phyloP scores from a whole-genome alignment of 1,284 basidiomycete species.

The Cutaneotrichosporon sp. region DNA sequence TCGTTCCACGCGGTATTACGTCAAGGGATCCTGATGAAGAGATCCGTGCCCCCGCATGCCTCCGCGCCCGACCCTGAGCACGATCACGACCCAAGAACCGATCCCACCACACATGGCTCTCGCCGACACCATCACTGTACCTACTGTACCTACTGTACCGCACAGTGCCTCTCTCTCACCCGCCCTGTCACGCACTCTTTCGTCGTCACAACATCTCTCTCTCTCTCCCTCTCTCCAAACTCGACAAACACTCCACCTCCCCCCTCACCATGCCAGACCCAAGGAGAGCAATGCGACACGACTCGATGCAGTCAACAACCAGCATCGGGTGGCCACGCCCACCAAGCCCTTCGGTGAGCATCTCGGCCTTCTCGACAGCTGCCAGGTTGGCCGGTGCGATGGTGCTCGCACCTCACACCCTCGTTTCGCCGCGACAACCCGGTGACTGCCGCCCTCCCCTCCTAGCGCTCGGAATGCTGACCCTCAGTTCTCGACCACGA shows the following conservation, averaged over 20 bases:
- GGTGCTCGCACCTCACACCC: neutral
- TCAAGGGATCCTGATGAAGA: neutral
- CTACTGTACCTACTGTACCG: too few relatives aligned
- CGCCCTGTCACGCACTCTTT: neutral
- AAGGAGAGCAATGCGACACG: slow-evolving; percentile 11
- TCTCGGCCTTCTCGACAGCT: neutral
- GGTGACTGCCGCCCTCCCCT: slow-evolving; percentile 9
- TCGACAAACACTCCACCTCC: neutral
- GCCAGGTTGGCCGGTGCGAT: neutral
- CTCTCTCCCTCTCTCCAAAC: too few relatives aligned
- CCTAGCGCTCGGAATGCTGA: neutral
- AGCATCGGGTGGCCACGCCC: slow-evolving; percentile 21
- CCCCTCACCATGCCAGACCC: neutral
- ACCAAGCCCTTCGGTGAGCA: slow-evolving; percentile 24
- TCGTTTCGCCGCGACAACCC: neutral
- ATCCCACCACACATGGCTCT: too few relatives aligned
- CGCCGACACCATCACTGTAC: too few relatives aligned
- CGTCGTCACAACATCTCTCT: neutral
- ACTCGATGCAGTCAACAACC: slow-evolving; percentile 21
- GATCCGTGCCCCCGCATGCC: neutral
- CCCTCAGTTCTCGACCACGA: slow-evolving; percentile 50
- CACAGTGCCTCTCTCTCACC: too few relatives aligned
- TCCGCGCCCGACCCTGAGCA: neutral
- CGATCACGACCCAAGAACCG: too few relatives aligned
- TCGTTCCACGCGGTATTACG: neutral